These are phyloP conservation scores for Pseudocercospora macadamiae DNA, from an alignment of 2,329 filamentous ascomycete species.

Conservation along the genomic window DNA sequence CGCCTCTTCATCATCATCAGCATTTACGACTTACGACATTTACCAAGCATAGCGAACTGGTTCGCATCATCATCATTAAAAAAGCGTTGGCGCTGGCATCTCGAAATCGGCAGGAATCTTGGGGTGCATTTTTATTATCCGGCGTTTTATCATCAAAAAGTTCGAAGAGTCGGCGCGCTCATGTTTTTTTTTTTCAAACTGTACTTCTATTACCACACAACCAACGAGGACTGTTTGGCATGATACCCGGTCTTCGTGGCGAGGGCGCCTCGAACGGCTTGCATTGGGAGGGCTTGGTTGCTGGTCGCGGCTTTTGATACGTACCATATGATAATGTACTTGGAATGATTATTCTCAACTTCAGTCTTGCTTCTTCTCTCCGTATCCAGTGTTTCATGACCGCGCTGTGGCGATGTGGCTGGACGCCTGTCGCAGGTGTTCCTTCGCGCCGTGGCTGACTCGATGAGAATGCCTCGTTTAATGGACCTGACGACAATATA, in stretches of 20 bases:
- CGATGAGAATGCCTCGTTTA: no score
- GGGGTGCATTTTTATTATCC: constrained; percentile 11
- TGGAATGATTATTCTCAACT: not conserved
- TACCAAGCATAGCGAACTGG: constrained; percentile 30
- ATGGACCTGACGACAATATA: no score
- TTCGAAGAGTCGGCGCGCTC: constrained; percentile 13
- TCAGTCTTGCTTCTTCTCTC: no score
- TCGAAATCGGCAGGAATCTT: constrained; percentile 14
- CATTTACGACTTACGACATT: constrained; percentile 15
- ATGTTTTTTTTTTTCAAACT: constrained; percentile 7
- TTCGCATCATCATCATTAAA: constrained; percentile 22
- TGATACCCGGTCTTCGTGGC: constrained; percentile 20
- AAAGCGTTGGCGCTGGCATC: constrained; percentile 29
- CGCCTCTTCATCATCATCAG: not conserved
- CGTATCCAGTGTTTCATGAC: no score
- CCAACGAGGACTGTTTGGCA: constrained; percentile 15
- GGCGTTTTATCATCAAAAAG: constrained; percentile 10
- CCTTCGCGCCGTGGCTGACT: no score
- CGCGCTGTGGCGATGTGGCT: no score
- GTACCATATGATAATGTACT: not conserved
- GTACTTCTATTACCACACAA: constrained; percentile 13
- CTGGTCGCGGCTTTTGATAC: no score
- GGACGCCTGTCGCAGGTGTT: no score
- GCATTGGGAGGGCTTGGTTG: constrained; percentile 1
- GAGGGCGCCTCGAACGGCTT: constrained; percentile 21